Evolutionary conservation across 352 stramenopile genomes (phyloP).

Genomic region (Elongisporangium anandrum): DNA sequence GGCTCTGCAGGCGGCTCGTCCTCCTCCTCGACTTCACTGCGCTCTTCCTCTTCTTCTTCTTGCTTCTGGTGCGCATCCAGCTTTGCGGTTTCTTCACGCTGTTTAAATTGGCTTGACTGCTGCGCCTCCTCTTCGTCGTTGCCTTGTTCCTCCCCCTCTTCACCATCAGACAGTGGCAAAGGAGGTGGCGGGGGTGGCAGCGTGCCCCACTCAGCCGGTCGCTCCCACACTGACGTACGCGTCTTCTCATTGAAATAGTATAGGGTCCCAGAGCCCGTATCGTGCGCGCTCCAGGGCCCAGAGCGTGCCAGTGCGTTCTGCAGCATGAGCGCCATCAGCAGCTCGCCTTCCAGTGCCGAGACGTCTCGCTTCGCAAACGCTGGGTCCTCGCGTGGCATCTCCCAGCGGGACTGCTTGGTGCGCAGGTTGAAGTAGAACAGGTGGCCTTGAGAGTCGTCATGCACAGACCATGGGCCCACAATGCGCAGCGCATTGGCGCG

Average conservation of each 20-base stretch:
- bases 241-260: constrained; percentile 83
- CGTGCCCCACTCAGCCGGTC: constrained; percentile 52
- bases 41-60: constrained; percentile 10
- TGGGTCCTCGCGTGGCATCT: constrained; percentile 19
- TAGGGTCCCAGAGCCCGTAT: constrained; percentile 60
- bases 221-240: constrained; percentile 64
- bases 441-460: constrained; percentile 64
- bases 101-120: neutral
- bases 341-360: constrained; percentile 41
- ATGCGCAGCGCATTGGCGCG: constrained; percentile 45
- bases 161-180: constrained; percentile 5
- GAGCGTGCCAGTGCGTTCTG: constrained; percentile 61
- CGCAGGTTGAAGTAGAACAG: constrained; percentile 76
- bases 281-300: constrained; percentile 64
- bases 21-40: constrained; percentile 2
- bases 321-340: constrained; percentile 87
- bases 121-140: constrained; percentile 10
- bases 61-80: constrained; percentile 2
- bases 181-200: constrained; percentile 20
- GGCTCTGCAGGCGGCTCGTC: constrained; percentile 12
- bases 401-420: constrained; percentile 50
- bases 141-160: constrained; percentile 8
- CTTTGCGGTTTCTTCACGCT: neutral
- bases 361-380: constrained; percentile 21
- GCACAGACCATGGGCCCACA: constrained; percentile 59